Evolutionary conservation across 2,329 filamentous ascomycete species (phyloP).

Genomic region (Zymoseptoria pseudotritici): DNA sequence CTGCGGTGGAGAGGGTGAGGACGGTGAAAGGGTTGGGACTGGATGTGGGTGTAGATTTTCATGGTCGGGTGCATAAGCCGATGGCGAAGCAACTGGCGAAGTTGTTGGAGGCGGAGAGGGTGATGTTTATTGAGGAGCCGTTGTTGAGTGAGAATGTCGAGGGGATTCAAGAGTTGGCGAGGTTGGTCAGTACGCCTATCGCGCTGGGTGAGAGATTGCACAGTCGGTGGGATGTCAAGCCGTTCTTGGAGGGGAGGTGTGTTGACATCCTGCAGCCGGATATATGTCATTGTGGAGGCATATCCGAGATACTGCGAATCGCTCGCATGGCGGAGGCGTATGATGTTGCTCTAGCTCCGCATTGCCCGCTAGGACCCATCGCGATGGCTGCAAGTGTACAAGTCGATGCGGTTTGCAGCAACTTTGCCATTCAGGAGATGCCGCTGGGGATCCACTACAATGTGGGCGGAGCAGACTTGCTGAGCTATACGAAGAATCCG

Average conservation of each 20-base stretch:
- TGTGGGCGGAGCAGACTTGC: slow-evolving; percentile 53
- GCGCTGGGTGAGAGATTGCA: slow-evolving; percentile 66
- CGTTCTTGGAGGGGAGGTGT: slow-evolving; percentile 59
- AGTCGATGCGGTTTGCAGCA: slow-evolving; percentile 53
- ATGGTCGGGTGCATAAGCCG: slow-evolving; percentile 68
- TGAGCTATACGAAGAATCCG: slow-evolving; percentile 26
- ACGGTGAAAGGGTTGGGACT: slow-evolving; percentile 62
- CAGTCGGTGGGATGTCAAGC: slow-evolving; percentile 65
- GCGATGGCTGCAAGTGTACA: slow-evolving; percentile 65
- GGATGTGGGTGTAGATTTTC: slow-evolving; percentile 70
- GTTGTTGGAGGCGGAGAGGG: slow-evolving; percentile 58
- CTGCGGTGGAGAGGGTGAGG: slow-evolving; percentile 59
- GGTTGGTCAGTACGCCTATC: slow-evolving; percentile 55
- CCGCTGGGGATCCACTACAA: slow-evolving; percentile 76
- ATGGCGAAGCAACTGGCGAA: slow-evolving; percentile 72
- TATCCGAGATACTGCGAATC: slow-evolving; percentile 63
- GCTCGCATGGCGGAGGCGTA: slow-evolving; percentile 66
- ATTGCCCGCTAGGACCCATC: slow-evolving; percentile 66
- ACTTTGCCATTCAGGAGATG: slow-evolving; percentile 73
- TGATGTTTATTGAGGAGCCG: slow-evolving; percentile 71
- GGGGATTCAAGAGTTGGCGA: slow-evolving; percentile 54
- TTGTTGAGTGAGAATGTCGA: slow-evolving; percentile 62
- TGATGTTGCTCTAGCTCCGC: slow-evolving; percentile 61
- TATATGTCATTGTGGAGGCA: slow-evolving; percentile 61
- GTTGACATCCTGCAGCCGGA: slow-evolving; percentile 70